phyloP scores from a whole-genome alignment of 164 flowering plant genomes.

The Piper betle region DNA sequence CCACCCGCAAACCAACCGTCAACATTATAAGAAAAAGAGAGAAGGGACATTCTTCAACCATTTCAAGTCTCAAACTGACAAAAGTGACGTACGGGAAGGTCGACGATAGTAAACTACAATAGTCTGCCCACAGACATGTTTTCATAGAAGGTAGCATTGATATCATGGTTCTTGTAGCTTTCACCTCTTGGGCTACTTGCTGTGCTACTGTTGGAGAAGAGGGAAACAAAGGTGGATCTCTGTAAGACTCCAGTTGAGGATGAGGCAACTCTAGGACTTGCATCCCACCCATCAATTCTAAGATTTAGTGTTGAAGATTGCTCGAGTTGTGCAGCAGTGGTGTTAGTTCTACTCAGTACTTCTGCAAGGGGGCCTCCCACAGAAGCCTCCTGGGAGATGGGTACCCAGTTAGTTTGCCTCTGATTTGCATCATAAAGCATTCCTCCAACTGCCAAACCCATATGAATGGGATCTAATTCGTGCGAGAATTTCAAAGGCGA shows the following conservation, averaged over 20 bases:
- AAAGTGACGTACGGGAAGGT: not conserved
- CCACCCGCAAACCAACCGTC: too few relatives aligned
- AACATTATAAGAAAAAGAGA: too few relatives aligned
- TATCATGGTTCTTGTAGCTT: constrained; percentile 17
- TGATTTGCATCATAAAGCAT: constrained; percentile 20
- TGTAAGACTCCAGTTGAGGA: constrained; percentile 78
- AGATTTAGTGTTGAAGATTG: constrained; percentile 35
- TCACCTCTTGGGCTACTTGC: constrained; percentile 68
- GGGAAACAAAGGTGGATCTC: constrained; percentile 46
- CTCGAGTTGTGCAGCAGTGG: constrained; percentile 15
- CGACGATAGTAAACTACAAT: constrained; percentile 13
- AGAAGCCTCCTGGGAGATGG: constrained; percentile 54
- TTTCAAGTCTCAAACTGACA: not conserved
- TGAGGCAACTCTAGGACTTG: constrained; percentile 38
- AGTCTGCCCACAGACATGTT: constrained; percentile 20
- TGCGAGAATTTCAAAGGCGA: constrained; percentile 47
- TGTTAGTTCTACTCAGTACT: constrained; percentile 40
- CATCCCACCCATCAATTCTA: constrained; percentile 53
- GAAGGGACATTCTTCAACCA: not conserved
- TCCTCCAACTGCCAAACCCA: constrained; percentile 47
- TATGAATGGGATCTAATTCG: constrained; percentile 42
- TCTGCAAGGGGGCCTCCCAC: constrained; percentile 90
- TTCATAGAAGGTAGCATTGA: constrained; percentile 22
- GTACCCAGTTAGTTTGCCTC: constrained; percentile 47
- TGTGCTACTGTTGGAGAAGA: constrained; percentile 79